These are phyloP conservation scores for Pisolithus thermaeus DNA, from an alignment of 1,284 basidiomycete species.

Conservation along the genomic window DNA sequence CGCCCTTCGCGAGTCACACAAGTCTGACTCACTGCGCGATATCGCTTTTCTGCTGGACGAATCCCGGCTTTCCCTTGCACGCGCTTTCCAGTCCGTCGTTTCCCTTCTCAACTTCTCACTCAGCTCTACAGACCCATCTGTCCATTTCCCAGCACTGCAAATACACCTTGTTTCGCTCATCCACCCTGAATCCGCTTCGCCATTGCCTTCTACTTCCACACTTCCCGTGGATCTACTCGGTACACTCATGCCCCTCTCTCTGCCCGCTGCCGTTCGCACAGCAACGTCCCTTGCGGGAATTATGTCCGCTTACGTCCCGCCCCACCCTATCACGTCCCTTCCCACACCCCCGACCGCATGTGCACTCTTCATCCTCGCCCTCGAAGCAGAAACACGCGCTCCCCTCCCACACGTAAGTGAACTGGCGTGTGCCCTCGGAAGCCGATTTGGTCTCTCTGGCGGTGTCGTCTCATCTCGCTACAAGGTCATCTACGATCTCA, in stretches of 20 bases:
- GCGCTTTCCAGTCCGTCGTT: slow-evolving; percentile 48
- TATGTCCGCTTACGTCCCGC: slow-evolving; percentile 38
- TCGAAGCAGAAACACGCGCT: slow-evolving; percentile 60
- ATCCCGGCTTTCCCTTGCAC: slow-evolving; percentile 45
- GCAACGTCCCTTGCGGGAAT: slow-evolving; percentile 52
- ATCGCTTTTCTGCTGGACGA: slow-evolving; percentile 62
- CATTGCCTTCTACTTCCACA: slow-evolving; percentile 13
- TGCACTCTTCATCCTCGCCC: slow-evolving; percentile 62
- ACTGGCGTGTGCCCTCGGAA: slow-evolving; percentile 50
- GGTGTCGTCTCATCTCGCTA: slow-evolving; percentile 62
- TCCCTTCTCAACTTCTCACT: slow-evolving; percentile 34
- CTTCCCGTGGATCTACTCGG: slow-evolving; percentile 36
- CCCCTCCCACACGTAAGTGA: slow-evolving; percentile 49
- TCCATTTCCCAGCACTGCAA: slow-evolving; percentile 41
- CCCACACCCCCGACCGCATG: slow-evolving; percentile 52
- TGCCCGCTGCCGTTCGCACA: slow-evolving; percentile 44
- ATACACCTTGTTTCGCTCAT: slow-evolving; percentile 38
- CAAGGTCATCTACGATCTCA: slow-evolving; percentile 52
- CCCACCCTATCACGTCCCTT: slow-evolving; percentile 32
- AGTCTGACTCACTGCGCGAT: slow-evolving; percentile 58
- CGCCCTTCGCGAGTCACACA: slow-evolving; percentile 60
- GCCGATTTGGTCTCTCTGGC: slow-evolving; percentile 43
- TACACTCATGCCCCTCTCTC: slow-evolving; percentile 36
- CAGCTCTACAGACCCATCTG: slow-evolving; percentile 30
- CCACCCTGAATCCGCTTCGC: slow-evolving; percentile 27